Evolutionary conservation across 768 basidiomycete species (phyloP), one percentile per base, ranked within the genome.

Genomic region (Strobilomyces dryophilus): DNA sequence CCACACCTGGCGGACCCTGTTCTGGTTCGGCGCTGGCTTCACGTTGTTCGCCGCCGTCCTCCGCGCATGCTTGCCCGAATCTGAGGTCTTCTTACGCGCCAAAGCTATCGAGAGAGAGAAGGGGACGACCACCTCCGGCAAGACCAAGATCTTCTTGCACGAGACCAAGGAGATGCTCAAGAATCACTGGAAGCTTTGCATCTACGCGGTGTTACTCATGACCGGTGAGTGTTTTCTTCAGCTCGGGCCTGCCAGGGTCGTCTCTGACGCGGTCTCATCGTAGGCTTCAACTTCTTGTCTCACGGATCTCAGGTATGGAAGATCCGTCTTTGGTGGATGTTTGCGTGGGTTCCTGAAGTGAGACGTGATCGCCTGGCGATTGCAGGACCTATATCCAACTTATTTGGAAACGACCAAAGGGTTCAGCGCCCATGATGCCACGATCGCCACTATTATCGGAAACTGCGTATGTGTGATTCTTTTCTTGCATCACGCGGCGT

Each of bases 171-270:
- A 72, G 48, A 95, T 95, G 91, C 72, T 95, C 36, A 90, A 83
- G 73, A 69, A 66, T 1, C 90, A 97, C 66, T 95, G 92, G 92
- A 47, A 81, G 24, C 65, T 88, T 39, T 91, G 88, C 64, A 81
- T 94, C 52, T 95, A 94, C 61, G 87, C 89, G 8, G 75, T 94
- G 21, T 70, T 92, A 34, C 78, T 94, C 53, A 90, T 93, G 88
- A 84, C 87, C 5, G 75, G 74, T 74, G 36, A 41, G 66, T 9
- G n/a, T n/a, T n/a, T n/a, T n/a, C n/a, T n/a, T n/a, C n/a, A n/a
- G n/a, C n/a, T n/a, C n/a, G n/a, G n/a, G n/a, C n/a, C n/a, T n/a
- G n/a, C n/a, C n/a, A n/a, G n/a, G n/a, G n/a, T n/a, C n/a, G n/a
- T n/a, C n/a, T n/a, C n/a, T n/a, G n/a, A n/a, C n/a, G n/a, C n/a